phyloP scores from a whole-genome alignment of 2,329 filamentous ascomycete species.

The Plectosphaerella sp. region DNA sequence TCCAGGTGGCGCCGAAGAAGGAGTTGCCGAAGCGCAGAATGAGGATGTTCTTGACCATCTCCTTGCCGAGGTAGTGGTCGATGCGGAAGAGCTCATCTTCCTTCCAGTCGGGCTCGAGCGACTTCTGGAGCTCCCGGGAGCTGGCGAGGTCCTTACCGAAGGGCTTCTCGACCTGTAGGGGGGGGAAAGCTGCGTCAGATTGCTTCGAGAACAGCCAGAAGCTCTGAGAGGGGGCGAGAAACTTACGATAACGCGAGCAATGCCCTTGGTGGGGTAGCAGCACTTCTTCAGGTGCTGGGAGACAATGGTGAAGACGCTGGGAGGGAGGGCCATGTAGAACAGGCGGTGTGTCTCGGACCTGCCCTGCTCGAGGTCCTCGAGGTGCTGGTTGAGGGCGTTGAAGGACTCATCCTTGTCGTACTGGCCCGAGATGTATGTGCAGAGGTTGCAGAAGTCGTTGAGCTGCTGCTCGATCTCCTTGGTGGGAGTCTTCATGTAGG shows the following conservation, averaged over 20 bases:
- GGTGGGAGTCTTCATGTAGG: conserved; percentile 97
- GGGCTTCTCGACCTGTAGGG: conserved; percentile 85
- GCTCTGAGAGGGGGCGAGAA: background rate
- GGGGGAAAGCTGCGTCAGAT: conserved; percentile 1
- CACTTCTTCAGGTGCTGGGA: conserved; percentile 96
- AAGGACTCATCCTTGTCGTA: conserved; percentile 98
- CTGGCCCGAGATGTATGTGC: conserved; percentile 93
- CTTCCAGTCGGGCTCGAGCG: conserved; percentile 94
- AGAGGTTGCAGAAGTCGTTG: conserved; percentile 80
- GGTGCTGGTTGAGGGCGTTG: conserved; percentile 75
- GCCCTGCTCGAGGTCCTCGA: conserved; percentile 79
- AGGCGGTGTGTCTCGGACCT: conserved; percentile 82
- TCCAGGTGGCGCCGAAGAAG: conserved; percentile 98
- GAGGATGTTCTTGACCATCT: conserved; percentile 99
- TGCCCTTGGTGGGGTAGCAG: conserved; percentile 88
- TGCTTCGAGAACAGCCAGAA: background rate
- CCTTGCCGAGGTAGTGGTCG: conserved; percentile 98
- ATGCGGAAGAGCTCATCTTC: conserved; percentile 99
- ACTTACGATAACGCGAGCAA: conserved; percentile 88
- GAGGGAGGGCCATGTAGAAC: conserved; percentile 99
- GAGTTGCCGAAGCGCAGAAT: conserved; percentile 98
- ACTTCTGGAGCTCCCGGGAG: conserved; percentile 91
- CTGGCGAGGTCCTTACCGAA: conserved; percentile 96
- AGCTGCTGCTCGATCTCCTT: conserved; percentile 97
- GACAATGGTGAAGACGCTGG: conserved; percentile 96